These are phyloP conservation scores for Starmera dryadoides DNA, from an alignment of 805 yeast species.

Conservation along the genomic window DNA sequence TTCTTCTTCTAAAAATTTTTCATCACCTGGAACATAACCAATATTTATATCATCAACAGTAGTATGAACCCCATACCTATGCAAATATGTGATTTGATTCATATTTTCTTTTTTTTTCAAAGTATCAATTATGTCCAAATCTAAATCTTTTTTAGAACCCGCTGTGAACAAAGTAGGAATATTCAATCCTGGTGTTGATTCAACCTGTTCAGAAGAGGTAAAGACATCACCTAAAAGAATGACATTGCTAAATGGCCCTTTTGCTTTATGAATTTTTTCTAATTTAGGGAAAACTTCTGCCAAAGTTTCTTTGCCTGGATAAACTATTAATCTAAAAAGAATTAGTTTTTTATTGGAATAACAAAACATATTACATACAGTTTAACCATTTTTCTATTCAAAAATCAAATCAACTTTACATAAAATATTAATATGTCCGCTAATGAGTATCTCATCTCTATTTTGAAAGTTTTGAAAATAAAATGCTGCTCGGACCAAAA, in stretches of 20 bases:
- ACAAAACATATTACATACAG: neutral
- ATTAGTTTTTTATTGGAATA: neutral
- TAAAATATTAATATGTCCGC: no score
- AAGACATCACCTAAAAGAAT: constrained; percentile 43
- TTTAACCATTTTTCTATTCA: no score
- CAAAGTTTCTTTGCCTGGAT: constrained; percentile 7
- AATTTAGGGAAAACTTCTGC: constrained; percentile 34
- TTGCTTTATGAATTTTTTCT: constrained; percentile 42
- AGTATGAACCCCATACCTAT: constrained; percentile 29
- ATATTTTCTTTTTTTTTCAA: constrained; percentile 3
- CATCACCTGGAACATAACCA: constrained; percentile 35
- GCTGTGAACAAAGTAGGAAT: constrained; percentile 6
- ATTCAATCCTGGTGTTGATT: constrained; percentile 13
- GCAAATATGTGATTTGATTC: constrained; percentile 24
- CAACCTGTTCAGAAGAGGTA: constrained; percentile 1
- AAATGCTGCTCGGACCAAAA: no score
- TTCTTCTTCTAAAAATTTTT: constrained; percentile 6
- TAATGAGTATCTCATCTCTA: no score
- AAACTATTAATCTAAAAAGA: neutral
- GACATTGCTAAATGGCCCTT: constrained; percentile 60
- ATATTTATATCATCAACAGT: constrained; percentile 38
- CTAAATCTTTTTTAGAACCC: constrained; percentile 11
- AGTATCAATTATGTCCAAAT: no score
- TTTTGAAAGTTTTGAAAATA: no score
- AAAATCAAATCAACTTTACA: no score